phyloP scores from a whole-genome alignment of 768 basidiomycete genomes.

The Rhodotorula babjevae region DNA sequence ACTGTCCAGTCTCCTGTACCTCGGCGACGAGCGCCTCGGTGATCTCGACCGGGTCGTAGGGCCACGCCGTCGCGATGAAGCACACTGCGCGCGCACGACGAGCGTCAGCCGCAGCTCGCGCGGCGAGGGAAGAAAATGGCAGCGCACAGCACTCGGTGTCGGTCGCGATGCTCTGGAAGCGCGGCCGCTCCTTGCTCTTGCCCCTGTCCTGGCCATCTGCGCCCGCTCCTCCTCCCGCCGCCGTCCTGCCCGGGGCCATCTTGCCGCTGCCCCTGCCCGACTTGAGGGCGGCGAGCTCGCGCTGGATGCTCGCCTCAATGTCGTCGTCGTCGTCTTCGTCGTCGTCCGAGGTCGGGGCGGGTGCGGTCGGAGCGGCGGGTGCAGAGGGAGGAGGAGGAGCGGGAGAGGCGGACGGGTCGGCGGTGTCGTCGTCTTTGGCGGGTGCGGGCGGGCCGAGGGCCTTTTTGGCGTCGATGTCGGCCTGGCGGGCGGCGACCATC shows the following conservation, averaged over 20 bases:
- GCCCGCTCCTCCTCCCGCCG: background rate
- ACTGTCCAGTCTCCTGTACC: slow-evolving; percentile 27
- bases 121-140: background rate
- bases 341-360: background rate
- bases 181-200: slow-evolving; percentile 26
- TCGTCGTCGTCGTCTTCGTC: slow-evolving; percentile 30
- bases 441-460: background rate
- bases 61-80: slow-evolving; percentile 35
- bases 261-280: slow-evolving; percentile 6
- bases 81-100: background rate
- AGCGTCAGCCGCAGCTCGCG: background rate
- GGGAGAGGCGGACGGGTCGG: background rate
- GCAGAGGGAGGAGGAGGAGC: background rate
- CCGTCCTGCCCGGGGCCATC: background rate
- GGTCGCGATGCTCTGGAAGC: slow-evolving; percentile 36
- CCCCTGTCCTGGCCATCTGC: slow-evolving; percentile 11
- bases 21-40: slow-evolving; percentile 31
- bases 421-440: background rate
- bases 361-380: background rate
- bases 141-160: slow-evolving; percentile 37
- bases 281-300: slow-evolving; percentile 27
- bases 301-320: slow-evolving; percentile 27
- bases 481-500: slow-evolving; percentile 9
- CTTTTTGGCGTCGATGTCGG: background rate
- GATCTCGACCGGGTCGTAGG: slow-evolving; percentile 37